Conservation (phyloP, 1,284 basidiomycete species). For the Ustilago trichophora region DNA sequence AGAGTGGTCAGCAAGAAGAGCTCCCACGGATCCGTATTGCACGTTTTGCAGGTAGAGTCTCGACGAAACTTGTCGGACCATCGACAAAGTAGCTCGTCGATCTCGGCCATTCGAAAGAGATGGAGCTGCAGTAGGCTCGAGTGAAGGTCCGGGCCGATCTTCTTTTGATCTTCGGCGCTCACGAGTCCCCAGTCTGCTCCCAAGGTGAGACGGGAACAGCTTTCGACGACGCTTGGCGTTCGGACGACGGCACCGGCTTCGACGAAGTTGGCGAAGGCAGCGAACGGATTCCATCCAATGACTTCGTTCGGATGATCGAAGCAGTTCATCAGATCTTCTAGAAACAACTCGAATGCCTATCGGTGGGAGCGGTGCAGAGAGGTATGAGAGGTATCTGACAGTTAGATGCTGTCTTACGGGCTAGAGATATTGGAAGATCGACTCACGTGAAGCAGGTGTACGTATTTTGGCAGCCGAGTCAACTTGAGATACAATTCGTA, state of each 20-base stretch:
- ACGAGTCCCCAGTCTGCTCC: conserved; percentile 9
- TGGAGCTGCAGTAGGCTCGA: background rate
- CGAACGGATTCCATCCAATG: conserved; percentile 16
- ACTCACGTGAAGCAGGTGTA: no score
- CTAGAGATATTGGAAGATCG: no score
- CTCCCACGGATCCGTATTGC: conserved; percentile 27
- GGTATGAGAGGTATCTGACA: no score
- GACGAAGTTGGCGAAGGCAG: conserved; percentile 21
- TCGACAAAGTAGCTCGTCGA: conserved; percentile 1
- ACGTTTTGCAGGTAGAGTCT: conserved; percentile 15
- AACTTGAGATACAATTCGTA: background rate
- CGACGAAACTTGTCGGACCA: conserved; percentile 22
- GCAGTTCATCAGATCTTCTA: conserved; percentile 30
- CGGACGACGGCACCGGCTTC: conserved; percentile 19
- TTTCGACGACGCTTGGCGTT: conserved; percentile 1
- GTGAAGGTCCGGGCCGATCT: conserved; percentile 1
- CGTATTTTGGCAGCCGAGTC: background rate
- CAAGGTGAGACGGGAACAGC: conserved; percentile 21
- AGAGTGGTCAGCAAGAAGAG: conserved; percentile 16
- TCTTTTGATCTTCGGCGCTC: background rate
- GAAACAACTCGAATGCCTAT: conserved; percentile 5
- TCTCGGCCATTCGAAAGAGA: background rate
- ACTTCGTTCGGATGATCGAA: conserved; percentile 31
- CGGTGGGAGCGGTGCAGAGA: no score
- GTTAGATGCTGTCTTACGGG: no score